Evolutionary conservation across 2,329 filamentous ascomycete genomes (phyloP).

Genomic region (Microascus cirrosus): DNA sequence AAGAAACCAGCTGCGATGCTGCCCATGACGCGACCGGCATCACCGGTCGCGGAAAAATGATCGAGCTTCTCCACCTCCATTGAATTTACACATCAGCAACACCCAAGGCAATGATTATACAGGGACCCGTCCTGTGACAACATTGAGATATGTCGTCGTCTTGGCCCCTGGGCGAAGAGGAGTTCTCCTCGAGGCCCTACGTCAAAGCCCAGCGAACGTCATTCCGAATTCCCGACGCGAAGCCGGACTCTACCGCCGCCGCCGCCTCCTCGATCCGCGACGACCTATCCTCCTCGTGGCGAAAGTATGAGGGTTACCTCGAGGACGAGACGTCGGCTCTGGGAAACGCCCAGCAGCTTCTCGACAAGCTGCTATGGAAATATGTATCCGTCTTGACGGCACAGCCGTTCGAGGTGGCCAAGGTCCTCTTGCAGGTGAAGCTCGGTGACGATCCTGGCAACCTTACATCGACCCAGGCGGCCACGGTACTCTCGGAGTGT

Average conservation of each 20-base stretch:
- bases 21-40: neutral
- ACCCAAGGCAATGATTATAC: neutral
- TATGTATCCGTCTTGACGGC: slow-evolving; percentile 82
- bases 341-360: slow-evolving; percentile 48
- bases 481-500: neutral
- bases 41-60: neutral
- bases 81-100: neutral
- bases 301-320: slow-evolving; percentile 3
- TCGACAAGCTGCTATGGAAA: slow-evolving; percentile 84
- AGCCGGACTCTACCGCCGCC: neutral
- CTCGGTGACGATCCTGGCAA: slow-evolving; percentile 3
- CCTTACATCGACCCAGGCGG: neutral
- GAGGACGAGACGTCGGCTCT: slow-evolving; percentile 15
- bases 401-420: slow-evolving; percentile 95
- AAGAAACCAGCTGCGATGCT: neutral
- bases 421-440: slow-evolving; percentile 72
- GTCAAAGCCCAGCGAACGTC: neutral
- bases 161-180: slow-evolving; percentile 2
- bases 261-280: slow-evolving; percentile 3
- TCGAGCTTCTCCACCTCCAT: neutral
- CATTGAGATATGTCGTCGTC: slow-evolving; percentile 1
- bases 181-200: slow-evolving; percentile 5
- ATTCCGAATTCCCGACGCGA: neutral
- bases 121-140: neutral
- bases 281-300: slow-evolving; percentile 2